phyloP scores from a whole-genome alignment of 2,329 filamentous ascomycete species.

The Stylonectria norvegica region DNA sequence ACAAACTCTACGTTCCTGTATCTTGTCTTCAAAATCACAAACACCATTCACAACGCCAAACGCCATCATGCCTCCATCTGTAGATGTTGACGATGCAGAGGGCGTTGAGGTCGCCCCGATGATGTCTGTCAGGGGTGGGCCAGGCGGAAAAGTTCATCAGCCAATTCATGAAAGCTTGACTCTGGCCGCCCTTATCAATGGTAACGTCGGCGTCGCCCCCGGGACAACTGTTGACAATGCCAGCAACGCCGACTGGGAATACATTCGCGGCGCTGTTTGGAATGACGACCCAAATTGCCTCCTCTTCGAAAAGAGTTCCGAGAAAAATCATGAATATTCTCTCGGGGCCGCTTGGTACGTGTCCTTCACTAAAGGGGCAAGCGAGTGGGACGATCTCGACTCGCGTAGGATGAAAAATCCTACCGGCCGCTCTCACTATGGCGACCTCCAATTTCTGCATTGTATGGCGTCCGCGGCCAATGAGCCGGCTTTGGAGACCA shows the following conservation, averaged over 20 bases:
- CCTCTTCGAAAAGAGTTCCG: conserved; percentile 6
- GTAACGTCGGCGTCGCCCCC: conserved; percentile 11
- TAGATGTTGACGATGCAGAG: too few species aligned
- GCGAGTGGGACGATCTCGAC: not conserved
- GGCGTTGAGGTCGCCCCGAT: too few species aligned
- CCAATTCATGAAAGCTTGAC: conserved; percentile 13
- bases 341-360: conserved; percentile 10
- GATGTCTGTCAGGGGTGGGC: too few species aligned
- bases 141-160: too few species aligned
- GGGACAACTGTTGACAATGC: conserved; percentile 19
- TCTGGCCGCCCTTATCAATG: conserved; percentile 12
- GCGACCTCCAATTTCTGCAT: conserved; percentile 17
- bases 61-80: too few species aligned
- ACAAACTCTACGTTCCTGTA: too few species aligned
- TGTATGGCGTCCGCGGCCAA: conserved; percentile 11
- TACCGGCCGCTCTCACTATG: conserved; percentile 16
- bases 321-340: conserved; percentile 12
- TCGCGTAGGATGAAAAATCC: conserved; percentile 13
- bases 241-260: conserved; percentile 16
- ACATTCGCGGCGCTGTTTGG: conserved; percentile 14
- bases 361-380: conserved; percentile 10
- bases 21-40: too few species aligned
- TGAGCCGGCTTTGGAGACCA: conserved; percentile 8
- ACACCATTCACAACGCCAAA: too few species aligned
- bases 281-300: conserved; percentile 17